Percentiles rank a stretch among this genome's conserved stretches.
phyloP scores from a whole-genome alignment of 2,329 filamentous ascomycete species.

The Aspergillus melleus region DNA sequence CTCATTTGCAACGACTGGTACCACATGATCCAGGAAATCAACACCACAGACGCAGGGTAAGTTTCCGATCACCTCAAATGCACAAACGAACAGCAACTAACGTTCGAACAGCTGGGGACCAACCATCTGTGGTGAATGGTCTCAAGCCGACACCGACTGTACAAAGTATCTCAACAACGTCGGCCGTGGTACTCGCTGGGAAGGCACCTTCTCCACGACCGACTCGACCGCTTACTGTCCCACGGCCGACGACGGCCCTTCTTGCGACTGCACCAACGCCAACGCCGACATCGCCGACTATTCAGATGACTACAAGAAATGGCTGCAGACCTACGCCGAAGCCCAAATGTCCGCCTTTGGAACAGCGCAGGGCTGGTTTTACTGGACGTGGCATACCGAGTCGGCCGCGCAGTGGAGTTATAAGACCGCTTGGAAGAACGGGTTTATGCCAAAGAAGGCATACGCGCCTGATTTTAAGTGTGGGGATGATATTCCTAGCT shows the following conservation, averaged over 20 bases:
- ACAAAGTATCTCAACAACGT: constrained; percentile 85
- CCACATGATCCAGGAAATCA: constrained; percentile 69
- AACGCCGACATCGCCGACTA: constrained; percentile 73
- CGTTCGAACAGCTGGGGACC: constrained; percentile 67
- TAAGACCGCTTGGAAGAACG: constrained; percentile 65
- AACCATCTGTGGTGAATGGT: constrained; percentile 95
- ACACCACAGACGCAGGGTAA: constrained; percentile 69
- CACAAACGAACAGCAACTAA: constrained; percentile 5
- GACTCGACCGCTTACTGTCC: constrained; percentile 76
- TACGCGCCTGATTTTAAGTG: constrained; percentile 72
- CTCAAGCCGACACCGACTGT: constrained; percentile 96
- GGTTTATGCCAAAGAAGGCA: constrained; percentile 73
- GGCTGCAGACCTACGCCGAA: constrained; percentile 85
- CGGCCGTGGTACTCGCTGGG: constrained; percentile 84
- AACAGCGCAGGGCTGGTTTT: constrained; percentile 95
- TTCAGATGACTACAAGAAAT: constrained; percentile 74
- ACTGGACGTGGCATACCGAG: constrained; percentile 98
- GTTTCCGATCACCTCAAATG: constrained; percentile 7
- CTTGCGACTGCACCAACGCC: constrained; percentile 72
- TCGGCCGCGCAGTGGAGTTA: constrained; percentile 80
- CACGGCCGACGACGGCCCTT: constrained; percentile 52
- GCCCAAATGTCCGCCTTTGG: constrained; percentile 97
- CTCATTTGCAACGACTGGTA: constrained; percentile 91
- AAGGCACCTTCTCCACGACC: constrained; percentile 72
- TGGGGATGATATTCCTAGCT: constrained; percentile 47